Evolutionary conservation across 345 rosid species (phyloP).

Genomic region (Eucalyptus victrix): DNA sequence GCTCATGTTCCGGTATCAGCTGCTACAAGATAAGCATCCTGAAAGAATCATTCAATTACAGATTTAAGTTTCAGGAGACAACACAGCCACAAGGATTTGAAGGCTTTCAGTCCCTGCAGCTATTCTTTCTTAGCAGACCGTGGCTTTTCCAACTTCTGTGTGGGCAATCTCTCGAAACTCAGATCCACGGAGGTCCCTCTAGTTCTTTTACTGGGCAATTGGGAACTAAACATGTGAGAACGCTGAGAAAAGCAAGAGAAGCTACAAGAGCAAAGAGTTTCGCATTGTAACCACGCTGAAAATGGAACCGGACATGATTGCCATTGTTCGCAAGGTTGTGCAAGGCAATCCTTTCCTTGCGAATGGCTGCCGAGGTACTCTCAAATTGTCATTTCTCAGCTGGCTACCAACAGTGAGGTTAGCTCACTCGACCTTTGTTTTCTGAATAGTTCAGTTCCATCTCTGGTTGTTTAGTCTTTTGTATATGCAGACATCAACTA

Average conservation of each 20-base stretch:
- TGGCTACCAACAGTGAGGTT: not conserved
- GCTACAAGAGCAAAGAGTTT: not conserved
- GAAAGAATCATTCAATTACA: not conserved
- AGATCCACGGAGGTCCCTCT: not conserved
- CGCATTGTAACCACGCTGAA: not conserved
- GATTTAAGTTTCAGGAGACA: not conserved
- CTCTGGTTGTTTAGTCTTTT: not conserved
- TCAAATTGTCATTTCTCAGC: not conserved
- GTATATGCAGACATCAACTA: not conserved
- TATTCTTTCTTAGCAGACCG: not conserved
- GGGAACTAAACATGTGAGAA: not conserved
- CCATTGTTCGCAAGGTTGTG: not conserved
- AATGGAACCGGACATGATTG: not conserved
- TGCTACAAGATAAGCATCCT: not conserved
- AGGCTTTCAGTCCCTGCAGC: slow-evolving; percentile 3
- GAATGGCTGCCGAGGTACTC: not conserved
- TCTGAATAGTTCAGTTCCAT: not conserved
- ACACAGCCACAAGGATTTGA: not conserved
- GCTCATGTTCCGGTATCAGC: not conserved
- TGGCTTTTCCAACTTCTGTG: not conserved
- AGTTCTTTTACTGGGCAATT: slow-evolving; percentile 7
- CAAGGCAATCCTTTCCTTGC: not conserved
- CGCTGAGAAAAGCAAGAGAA: not conserved
- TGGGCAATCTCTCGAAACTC: not conserved
- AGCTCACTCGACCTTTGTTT: not conserved